Evolutionary conservation across 2,329 filamentous ascomycete genomes (phyloP).

Genomic region (Ophiostoma piceae): DNA sequence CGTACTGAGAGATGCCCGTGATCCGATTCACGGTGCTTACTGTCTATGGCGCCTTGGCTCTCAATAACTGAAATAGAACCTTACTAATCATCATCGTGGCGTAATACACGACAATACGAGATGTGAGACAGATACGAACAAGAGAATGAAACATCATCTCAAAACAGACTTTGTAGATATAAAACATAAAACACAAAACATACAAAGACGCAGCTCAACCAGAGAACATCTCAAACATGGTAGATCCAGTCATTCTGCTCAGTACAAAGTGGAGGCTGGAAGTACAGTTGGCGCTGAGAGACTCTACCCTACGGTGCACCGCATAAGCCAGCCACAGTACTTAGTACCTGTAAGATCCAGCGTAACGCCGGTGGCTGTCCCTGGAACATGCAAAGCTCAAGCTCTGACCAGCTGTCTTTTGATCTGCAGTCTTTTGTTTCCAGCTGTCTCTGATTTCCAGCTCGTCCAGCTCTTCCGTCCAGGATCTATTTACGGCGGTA

Average conservation of each 20-base stretch:
- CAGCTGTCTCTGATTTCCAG: no score
- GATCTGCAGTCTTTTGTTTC: no score
- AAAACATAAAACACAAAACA: neutral
- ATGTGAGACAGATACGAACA: neutral
- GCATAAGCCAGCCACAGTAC: no score
- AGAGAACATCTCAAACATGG: neutral
- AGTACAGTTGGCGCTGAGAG: neutral
- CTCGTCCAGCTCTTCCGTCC: no score
- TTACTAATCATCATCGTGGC: no score
- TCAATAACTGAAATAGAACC: neutral
- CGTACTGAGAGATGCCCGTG: no score
- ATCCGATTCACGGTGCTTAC: no score
- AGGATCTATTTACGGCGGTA: no score
- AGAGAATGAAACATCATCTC: neutral
- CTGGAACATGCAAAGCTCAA: neutral
- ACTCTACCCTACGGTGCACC: no score
- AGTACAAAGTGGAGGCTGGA: neutral
- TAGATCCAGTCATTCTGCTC: neutral
- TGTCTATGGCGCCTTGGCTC: neutral
- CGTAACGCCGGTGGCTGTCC: conserved; percentile 1
- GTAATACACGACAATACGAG: neutral
- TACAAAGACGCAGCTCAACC: no score
- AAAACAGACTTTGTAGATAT: neutral
- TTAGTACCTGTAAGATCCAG: neutral
- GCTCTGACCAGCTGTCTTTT: no score